A percentile compares a stretch with the other conserved stretches of the same genome.
Evolutionary conservation across 257 asterid genomes (phyloP).

Genomic region (Nicotiana sylvestris): DNA sequence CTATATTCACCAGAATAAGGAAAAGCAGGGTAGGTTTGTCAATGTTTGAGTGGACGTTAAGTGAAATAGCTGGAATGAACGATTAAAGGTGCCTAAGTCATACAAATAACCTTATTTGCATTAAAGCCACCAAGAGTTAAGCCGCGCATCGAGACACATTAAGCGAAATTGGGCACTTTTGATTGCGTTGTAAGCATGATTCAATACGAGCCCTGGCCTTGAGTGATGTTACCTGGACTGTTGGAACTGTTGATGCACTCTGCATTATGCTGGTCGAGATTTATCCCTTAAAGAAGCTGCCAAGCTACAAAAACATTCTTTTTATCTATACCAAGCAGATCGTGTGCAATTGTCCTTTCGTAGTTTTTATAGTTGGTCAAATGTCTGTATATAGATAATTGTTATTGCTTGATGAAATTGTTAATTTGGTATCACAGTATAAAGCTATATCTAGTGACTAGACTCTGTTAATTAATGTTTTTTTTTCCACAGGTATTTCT

Average conservation of each 20-base stretch:
- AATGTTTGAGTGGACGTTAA: background rate
- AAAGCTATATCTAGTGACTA: background rate
- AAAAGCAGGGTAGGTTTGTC: background rate
- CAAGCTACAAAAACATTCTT: background rate
- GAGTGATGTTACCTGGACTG: background rate
- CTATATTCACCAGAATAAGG: background rate
- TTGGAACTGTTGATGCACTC: background rate
- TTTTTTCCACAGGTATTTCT: slow-evolving; percentile 56
- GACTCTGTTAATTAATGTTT: slow-evolving; percentile 13
- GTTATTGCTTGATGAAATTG: background rate
- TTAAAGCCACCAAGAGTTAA: background rate
- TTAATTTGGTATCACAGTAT: background rate
- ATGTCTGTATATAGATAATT: background rate
- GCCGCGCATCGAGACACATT: background rate
- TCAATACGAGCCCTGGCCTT: background rate
- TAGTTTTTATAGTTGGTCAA: background rate
- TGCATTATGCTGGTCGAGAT: background rate
- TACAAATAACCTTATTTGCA: background rate
- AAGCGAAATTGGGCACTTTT: background rate
- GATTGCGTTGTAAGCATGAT: background rate
- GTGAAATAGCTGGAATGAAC: background rate
- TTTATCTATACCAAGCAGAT: background rate
- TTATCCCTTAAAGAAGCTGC: background rate
- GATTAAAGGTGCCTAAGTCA: background rate
- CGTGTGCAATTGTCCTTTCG: background rate